Evolutionary conservation across 2,329 filamentous ascomycete species (phyloP).

Genomic region (Chalara sp.): DNA sequence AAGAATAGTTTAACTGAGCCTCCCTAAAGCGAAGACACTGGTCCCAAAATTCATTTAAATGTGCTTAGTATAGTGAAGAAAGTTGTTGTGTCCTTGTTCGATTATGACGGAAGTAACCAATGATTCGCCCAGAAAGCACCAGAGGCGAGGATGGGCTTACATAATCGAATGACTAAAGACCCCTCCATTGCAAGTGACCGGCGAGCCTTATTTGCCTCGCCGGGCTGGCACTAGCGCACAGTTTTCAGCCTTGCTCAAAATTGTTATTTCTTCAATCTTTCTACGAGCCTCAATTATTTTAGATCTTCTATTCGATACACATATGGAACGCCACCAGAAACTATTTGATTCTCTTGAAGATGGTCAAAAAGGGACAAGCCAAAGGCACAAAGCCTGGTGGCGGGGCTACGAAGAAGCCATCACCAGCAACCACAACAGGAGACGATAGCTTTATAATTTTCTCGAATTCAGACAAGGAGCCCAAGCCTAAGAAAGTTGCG

Average conservation of each 20-base stretch:
- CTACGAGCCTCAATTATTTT: background rate
- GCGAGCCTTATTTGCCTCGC: conserved; percentile 17
- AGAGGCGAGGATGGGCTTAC: too few relatives aligned
- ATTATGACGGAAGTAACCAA: too few relatives aligned
- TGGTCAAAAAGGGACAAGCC: conserved; percentile 29
- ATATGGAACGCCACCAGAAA: conserved; percentile 8
- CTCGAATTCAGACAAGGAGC: conserved; percentile 50
- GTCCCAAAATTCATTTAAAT: too few relatives aligned
- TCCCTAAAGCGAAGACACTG: too few relatives aligned
- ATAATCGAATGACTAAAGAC: too few relatives aligned
- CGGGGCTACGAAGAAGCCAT: conserved; percentile 21
- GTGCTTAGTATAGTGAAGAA: too few relatives aligned
- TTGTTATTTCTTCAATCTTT: background rate
- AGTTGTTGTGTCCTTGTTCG: too few relatives aligned
- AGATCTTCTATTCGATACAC: conserved; percentile 2
- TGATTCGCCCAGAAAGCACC: too few relatives aligned
- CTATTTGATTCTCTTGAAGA: conserved; percentile 14
- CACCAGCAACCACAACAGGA: conserved; percentile 20
- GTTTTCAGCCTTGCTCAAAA: background rate
- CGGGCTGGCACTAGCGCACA: conserved; percentile 5
- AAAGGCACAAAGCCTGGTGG: conserved; percentile 27
- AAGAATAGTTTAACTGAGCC: too few relatives aligned
- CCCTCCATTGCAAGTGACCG: background rate
- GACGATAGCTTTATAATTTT: conserved; percentile 50
- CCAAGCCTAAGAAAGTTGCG: conserved; percentile 24